Conservation (phyloP, 2,329 filamentous ascomycete species). For the Lizonia empirigonia region DNA sequence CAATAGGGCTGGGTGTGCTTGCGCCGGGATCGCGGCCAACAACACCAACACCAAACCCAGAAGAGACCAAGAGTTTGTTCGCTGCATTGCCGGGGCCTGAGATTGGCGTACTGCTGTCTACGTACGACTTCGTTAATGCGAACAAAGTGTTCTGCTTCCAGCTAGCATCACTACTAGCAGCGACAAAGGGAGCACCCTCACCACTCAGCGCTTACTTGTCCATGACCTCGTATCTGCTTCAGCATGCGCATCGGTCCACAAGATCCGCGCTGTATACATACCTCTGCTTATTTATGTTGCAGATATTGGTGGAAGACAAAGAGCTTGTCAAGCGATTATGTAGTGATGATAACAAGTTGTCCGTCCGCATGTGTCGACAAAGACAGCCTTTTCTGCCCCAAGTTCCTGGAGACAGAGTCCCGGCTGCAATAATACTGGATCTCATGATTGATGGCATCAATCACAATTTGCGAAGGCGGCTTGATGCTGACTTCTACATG, state of each 20-base stretch:
- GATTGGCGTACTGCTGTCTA: slow-evolving; percentile 78
- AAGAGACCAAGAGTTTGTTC: slow-evolving; percentile 83
- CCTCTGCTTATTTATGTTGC: slow-evolving; percentile 81
- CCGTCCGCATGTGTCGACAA: slow-evolving; percentile 86
- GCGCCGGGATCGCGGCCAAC: slow-evolving; percentile 69
- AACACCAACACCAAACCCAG: slow-evolving; percentile 68
- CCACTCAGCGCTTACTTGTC: slow-evolving; percentile 85
- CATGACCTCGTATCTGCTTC: slow-evolving; percentile 87
- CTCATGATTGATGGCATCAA: slow-evolving; percentile 89
- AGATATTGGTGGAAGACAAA: slow-evolving; percentile 85
- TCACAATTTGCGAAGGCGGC: slow-evolving; percentile 84
- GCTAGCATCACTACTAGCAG: slow-evolving; percentile 68
- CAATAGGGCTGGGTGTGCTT: slow-evolving; percentile 82
- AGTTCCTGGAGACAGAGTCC: slow-evolving; percentile 71
- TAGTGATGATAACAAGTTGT: slow-evolving; percentile 73
- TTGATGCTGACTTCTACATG: slow-evolving; percentile 86
- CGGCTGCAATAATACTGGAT: slow-evolving; percentile 80
- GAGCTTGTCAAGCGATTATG: slow-evolving; percentile 82
- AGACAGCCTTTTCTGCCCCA: slow-evolving; percentile 82
- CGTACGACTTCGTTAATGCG: slow-evolving; percentile 91
- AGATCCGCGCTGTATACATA: slow-evolving; percentile 83
- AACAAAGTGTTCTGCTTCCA: slow-evolving; percentile 96
- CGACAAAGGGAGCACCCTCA: slow-evolving; percentile 68
- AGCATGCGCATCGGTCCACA: slow-evolving; percentile 85
- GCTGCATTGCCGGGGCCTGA: slow-evolving; percentile 77